Evolutionary conservation across 2,329 filamentous ascomycete species (phyloP), one percentile per base, ranked within the genome.

Genomic region (Penicillium vulpinum): DNA sequence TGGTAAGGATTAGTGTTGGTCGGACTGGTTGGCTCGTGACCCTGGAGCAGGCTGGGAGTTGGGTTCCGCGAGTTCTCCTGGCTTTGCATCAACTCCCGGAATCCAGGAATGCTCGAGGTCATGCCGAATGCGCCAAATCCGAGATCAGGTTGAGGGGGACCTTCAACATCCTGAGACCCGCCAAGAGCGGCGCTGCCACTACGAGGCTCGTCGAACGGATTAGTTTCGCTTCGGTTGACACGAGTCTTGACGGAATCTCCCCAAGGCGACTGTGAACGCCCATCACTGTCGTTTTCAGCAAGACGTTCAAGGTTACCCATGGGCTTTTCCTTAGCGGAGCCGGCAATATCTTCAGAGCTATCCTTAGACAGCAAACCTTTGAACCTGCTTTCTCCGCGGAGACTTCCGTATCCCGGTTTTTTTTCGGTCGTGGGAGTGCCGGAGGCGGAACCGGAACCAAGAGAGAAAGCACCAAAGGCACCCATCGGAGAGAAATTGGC

Each of bases 1-100:
- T 92, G 90, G 71, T 94, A 99, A 2, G 94, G 94, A 70, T 99
- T 99, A 3, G 94, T 97, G 68, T 96, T 91, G 0, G 92, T 94
- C 11, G 94, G 94, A 71, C 93, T 97, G 69, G 91, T 85, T 0
- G 90, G 88, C 57, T 91, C 90, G 62, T 87, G 81, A 46, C 77
- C 74, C 50, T 78, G 76, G 46, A 77, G 73, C 51, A 78, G 72
- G 49, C 76, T 78, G 11, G 83, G 82, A 16, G 81, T 82, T 41
- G 83, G 81, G 61, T 85, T 81, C 73, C 82, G 75, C 47, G 81
- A 79, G 53, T 85, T 82, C 36, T 85, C 81, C 47, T 86, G 80
- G 49, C 81, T 81, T 60, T 82, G 78, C 67, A 83, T 78, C 61
- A 84, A 73, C 62, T 86, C 83, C 43, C 83, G 81, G 61, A 85